Evolutionary conservation across 2,329 filamentous ascomycete species (phyloP).

Genomic region (Xylaria sp.): DNA sequence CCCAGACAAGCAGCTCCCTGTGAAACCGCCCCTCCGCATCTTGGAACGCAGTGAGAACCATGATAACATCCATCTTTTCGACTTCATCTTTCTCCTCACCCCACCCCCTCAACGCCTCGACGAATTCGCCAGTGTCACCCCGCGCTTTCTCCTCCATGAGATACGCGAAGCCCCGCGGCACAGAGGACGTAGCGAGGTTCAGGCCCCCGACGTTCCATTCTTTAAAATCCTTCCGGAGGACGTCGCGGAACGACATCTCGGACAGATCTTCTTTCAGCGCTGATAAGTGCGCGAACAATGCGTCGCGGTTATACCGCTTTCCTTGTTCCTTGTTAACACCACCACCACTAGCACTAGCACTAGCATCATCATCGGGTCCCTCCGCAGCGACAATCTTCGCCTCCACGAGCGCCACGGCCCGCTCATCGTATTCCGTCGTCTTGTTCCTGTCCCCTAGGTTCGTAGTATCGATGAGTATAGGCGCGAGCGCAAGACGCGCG

Average conservation of each 20-base stretch:
- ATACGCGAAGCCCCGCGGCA: slow-evolving; percentile 72
- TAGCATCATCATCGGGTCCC: not conserved
- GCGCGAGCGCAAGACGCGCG: slow-evolving; percentile 74
- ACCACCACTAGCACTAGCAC: not conserved
- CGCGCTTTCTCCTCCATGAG: slow-evolving; percentile 64
- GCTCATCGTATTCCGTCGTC: slow-evolving; percentile 70
- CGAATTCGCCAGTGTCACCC: slow-evolving; percentile 57
- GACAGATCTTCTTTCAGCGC: slow-evolving; percentile 76
- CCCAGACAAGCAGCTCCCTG: slow-evolving; percentile 77
- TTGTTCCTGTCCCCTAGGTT: slow-evolving; percentile 72
- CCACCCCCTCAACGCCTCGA: slow-evolving; percentile 50
- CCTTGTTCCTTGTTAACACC: slow-evolving; percentile 35
- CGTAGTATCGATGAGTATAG: slow-evolving; percentile 78
- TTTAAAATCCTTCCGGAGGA: slow-evolving; percentile 87
- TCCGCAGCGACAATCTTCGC: slow-evolving; percentile 49
- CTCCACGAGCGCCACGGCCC: slow-evolving; percentile 70
- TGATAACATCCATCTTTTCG: slow-evolving; percentile 69
- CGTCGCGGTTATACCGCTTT: slow-evolving; percentile 61
- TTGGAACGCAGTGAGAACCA: slow-evolving; percentile 76
- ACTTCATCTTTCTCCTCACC: slow-evolving; percentile 19
- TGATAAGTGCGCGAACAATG: slow-evolving; percentile 70
- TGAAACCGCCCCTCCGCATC: slow-evolving; percentile 66
- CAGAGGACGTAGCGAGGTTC: slow-evolving; percentile 73
- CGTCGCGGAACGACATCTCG: slow-evolving; percentile 69
- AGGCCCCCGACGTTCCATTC: slow-evolving; percentile 72